These are phyloP conservation scores for Lippia alba DNA, from an alignment of 305 asterid genomes.

Conservation along the genomic window DNA sequence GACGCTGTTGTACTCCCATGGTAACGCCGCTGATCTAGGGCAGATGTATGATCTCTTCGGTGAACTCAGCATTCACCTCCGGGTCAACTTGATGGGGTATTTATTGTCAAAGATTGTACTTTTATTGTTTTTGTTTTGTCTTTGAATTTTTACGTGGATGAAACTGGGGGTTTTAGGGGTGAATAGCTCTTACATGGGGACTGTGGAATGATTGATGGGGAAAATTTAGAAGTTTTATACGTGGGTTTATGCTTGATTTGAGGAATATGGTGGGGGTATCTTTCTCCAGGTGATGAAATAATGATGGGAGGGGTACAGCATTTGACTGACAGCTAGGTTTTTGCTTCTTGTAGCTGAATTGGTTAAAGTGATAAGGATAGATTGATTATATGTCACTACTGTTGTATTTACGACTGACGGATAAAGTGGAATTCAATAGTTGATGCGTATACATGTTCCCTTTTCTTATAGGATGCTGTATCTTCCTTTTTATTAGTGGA, in stretches of 20 bases:
- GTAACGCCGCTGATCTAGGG: constrained; percentile 98
- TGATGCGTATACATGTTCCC: not conserved
- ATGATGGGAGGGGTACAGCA: constrained; percentile 27
- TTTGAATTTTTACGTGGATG: constrained; percentile 17
- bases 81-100: constrained; percentile 92
- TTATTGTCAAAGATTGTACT: constrained; percentile 15
- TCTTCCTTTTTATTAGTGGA: constrained; percentile 10
- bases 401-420: not conserved
- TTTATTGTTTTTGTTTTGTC: not conserved
- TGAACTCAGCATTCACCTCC: constrained; percentile 89
- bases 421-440: not conserved
- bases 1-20: constrained; percentile 89
- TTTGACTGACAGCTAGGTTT: constrained; percentile 23
- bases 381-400: not conserved
- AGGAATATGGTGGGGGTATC: constrained; percentile 26
- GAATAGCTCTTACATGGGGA: constrained; percentile 18
- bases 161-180: constrained; percentile 12
- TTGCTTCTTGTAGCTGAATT: constrained; percentile 27
- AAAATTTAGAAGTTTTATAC: not conserved
- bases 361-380: constrained; percentile 21
- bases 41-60: constrained; percentile 92
- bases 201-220: constrained; percentile 28
- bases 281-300: constrained; percentile 15
- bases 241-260: constrained; percentile 14
- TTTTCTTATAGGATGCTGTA: constrained; percentile 17